Base-by-base conservation (phyloP, 164 flowering plant species). In the Malania oleifera region DNA sequence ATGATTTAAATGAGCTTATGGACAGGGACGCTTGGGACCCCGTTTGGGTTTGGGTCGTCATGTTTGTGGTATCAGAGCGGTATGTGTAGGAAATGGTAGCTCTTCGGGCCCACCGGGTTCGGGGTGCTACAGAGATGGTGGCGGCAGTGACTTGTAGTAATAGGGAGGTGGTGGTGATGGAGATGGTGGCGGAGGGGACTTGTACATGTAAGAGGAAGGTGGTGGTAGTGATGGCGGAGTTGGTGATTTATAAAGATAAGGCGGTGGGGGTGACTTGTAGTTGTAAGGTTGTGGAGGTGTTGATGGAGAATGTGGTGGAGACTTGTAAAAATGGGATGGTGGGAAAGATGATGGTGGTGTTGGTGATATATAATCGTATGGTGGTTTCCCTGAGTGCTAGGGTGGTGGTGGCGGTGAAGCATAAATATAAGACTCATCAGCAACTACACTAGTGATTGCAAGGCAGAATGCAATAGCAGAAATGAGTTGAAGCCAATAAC, bases 391-490 rank as follows among this genome's bases (percentile, higher is more conserved):
- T n/a, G n/a, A n/a, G n/a, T n/a, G n/a, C n/a, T n/a, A n/a, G n/a
- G n/a, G n/a, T n/a, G n/a, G n/a, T 4, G 35, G 35, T 31, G 35
- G 35, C 4, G 35, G 35, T 31, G 35, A 31, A 31, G 56, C n/a
- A 43, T 61, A 52, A 28, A 25, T 52, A 19, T 61, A 52, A 43
- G 57, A 54, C 23, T 35, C 2, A 46, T 46, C 5, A 17, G 46
- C 49, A 49, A 39, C 20, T 12, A 49, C 54, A 56, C 14, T 46
- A 12, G 37, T 54, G 18, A 54, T 55, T 20, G 49, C 7, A 28
- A 60, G 48, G 31, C 63, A 60, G 37, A 60, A 60, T 10, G 63
- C 47, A 22, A 60, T 10, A 25, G 47, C 47, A 39, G 15, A 49
- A 49, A 49, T 26, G 11, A 37, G 28, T 24, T 29, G 45, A 39